Percentiles rank a stretch among this genome's conserved stretches.
phyloP scores from a whole-genome alignment of 1,139 yeast genomes.

The Pneumocystis carinii region DNA sequence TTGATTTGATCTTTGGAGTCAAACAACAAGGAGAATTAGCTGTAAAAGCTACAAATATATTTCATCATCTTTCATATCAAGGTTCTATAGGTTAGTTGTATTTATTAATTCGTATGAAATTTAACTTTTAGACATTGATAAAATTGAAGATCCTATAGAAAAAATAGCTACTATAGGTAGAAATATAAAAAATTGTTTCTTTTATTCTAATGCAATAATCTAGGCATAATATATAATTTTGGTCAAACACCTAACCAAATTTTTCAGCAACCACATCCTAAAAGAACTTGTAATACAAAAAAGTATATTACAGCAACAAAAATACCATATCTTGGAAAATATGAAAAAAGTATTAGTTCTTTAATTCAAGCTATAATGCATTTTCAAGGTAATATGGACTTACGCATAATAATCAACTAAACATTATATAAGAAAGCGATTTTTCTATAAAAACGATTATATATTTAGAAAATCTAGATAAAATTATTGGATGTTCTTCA shows the following conservation, averaged over 20 bases:
- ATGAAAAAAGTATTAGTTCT: constrained; percentile 2
- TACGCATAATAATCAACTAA: background rate
- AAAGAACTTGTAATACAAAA: constrained; percentile 22
- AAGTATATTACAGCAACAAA: constrained; percentile 16
- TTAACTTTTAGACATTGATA: constrained; percentile 37
- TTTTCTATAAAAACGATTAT: background rate
- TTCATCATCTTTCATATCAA: constrained; percentile 65
- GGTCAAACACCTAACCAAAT: constrained; percentile 76
- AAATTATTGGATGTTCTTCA: background rate
- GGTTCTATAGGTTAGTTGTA: constrained; percentile 40
- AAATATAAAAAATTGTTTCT: background rate
- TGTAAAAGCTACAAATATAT: constrained; percentile 50
- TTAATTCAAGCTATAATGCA: constrained; percentile 6
- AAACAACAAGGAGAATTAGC: constrained; percentile 65
- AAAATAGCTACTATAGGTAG: constrained; percentile 49
- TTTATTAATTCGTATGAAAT: background rate
- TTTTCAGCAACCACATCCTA: constrained; percentile 50
- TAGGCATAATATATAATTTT: constrained; percentile 63
- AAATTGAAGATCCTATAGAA: constrained; percentile 55
- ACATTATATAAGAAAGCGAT: background rate
- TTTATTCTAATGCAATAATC: background rate
- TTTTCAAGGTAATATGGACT: background rate
- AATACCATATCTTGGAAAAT: constrained; percentile 6
- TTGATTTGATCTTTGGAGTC: constrained; percentile 64
- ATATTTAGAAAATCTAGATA: background rate